Conservation (phyloP, 2,329 filamentous ascomycete species). For the Colletotrichum kahawae region DNA sequence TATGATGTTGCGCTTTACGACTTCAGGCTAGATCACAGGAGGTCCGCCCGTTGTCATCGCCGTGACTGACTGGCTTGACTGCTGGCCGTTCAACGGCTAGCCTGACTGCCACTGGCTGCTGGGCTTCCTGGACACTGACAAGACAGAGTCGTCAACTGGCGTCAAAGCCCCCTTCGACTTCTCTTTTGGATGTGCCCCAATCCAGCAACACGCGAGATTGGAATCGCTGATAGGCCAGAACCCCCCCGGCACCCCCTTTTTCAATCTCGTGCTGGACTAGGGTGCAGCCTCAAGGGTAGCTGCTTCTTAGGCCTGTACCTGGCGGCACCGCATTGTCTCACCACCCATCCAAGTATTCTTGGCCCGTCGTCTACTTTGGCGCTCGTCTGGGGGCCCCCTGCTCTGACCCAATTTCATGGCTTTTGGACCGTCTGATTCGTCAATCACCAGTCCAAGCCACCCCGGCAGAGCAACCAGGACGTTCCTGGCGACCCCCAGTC, state of each 20-base stretch:
- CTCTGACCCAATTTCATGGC: background rate
- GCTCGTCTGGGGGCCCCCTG: background rate
- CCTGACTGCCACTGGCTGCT: background rate
- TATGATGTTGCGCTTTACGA: background rate
- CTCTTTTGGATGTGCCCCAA: background rate
- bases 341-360: constrained; percentile 17
- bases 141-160: background rate
- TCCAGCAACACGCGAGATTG: constrained; percentile 13
- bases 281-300: constrained; percentile 18
- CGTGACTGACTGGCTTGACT: background rate
- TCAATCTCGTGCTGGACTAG: constrained; percentile 18
- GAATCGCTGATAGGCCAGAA: constrained; percentile 12
- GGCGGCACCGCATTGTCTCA: constrained; percentile 20
- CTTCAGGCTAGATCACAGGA: background rate
- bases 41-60: constrained; percentile 11
- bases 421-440: constrained; percentile 14
- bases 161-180: background rate
- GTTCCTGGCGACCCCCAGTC: constrained; percentile 7
- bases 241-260: constrained; percentile 18
- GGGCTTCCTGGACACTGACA: background rate
- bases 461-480: background rate
- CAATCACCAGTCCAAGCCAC: constrained; percentile 3
- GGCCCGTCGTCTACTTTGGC: constrained; percentile 18
- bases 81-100: constrained; percentile 13
- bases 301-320: constrained; percentile 17